These are phyloP conservation scores for Trichoderma koningii DNA, from an alignment of 2,329 filamentous ascomycete species.

Conservation along the genomic window DNA sequence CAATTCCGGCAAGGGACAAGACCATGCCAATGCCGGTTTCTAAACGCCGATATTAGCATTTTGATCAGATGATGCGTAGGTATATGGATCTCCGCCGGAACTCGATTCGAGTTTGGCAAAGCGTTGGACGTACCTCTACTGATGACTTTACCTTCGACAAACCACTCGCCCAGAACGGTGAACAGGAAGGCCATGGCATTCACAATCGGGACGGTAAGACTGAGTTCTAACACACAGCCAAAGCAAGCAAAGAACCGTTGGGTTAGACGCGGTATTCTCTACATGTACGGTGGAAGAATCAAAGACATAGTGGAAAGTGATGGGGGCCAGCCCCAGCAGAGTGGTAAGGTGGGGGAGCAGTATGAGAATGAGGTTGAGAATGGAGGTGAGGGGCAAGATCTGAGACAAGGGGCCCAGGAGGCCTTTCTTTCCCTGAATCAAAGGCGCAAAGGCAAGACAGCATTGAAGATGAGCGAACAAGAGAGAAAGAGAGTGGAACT, in stretches of 20 bases:
- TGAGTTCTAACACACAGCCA: constrained; percentile 62
- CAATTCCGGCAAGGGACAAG: constrained; percentile 78
- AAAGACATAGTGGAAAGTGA: neutral
- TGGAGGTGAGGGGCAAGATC: neutral
- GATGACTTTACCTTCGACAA: constrained; percentile 88
- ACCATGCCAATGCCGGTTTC: constrained; percentile 84
- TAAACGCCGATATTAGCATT: constrained; percentile 38
- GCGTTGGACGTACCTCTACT: constrained; percentile 60
- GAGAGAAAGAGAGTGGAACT: constrained; percentile 39
- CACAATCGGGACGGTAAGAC: constrained; percentile 89
- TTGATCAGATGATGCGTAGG: neutral
- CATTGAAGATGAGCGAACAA: neutral
- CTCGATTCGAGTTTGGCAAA: neutral
- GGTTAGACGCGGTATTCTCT: constrained; percentile 10
- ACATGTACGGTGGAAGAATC: too few species aligned
- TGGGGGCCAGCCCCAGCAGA: constrained; percentile 9
- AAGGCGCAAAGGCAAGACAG: neutral
- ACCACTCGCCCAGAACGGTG: constrained; percentile 93
- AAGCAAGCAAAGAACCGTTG: constrained; percentile 39
- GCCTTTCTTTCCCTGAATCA: neutral
- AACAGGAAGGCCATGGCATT: constrained; percentile 96
- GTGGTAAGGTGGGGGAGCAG: constrained; percentile 19
- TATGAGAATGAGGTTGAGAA: neutral
- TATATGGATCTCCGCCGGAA: neutral
- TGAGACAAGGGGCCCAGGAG: constrained; percentile 6